Evolutionary conservation across 140 eudicot species (phyloP), one percentile per base, ranked within the genome.

Genomic region (Anethum foeniculum): DNA sequence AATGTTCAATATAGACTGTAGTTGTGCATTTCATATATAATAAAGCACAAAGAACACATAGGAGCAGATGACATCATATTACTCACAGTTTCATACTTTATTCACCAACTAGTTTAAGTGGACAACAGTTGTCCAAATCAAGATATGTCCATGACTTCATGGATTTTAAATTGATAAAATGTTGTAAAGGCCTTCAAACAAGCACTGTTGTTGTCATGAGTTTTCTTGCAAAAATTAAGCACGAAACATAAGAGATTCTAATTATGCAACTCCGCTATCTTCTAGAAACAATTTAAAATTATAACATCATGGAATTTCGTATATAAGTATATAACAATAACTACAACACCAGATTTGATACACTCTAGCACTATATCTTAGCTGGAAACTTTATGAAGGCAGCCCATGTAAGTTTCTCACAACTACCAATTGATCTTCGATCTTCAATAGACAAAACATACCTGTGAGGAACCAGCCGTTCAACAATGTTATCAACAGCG

Each of bases 401-500:
- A 13, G 49, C 25, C 56, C 78, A 74, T 41, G 7, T 2, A 11
- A 43, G 19, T 36, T 74, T 43, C 36, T 14, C 0, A 46, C 0
- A 6, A 75, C 36, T 46, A 75, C 19, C 34, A 1, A 44, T 11
- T 8, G 43, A 30, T 67, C 38, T 12, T 11, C 43, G 30, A 13
- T 67, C 38, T 12, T 27, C 43, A 67, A 4, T 67, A 67, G 73
- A 67, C 6, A 1, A 21, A 2, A 27, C 38, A 75, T 90, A 95
- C 99, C 93, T 92, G 85, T 95, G 95, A 83, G 93, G 95, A 82
- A 88, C 94, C 83, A 95, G 97, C 64, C 99, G 86, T 89, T 95
- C 99, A 77, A 95, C 97, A 81, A 95, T 92, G 85, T 95, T 95
- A 83, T 95, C 99, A 81, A 95, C 99, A 4, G 99, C 99, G 73